These are phyloP conservation scores for Tympanopsis confertula DNA, from an alignment of 2,329 filamentous ascomycete species.

Conservation along the genomic window DNA sequence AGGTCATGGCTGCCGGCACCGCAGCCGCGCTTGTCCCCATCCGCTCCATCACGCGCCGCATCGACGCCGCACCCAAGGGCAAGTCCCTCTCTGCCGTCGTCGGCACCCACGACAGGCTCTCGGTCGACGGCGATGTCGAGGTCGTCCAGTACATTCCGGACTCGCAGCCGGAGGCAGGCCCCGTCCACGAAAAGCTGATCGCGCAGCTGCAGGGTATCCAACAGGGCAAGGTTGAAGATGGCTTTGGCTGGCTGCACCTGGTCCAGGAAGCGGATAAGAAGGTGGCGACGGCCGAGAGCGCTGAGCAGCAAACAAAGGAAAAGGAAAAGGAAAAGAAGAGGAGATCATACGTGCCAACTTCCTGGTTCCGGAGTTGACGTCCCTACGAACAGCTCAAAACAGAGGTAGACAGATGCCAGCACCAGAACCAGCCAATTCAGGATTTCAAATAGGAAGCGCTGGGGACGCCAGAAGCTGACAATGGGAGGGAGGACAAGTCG, in stretches of 20 bases:
- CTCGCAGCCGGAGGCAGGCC: conserved; percentile 57
- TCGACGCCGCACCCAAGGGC: conserved; percentile 20
- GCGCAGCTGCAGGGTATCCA: conserved; percentile 75
- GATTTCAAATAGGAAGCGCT: no score
- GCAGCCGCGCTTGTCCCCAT: conserved; percentile 87
- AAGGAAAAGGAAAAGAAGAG: neutral
- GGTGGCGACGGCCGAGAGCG: neutral
- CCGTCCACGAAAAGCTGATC: conserved; percentile 61
- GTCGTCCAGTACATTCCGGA: conserved; percentile 42
- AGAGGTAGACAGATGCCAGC: no score
- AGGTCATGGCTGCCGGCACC: conserved; percentile 86
- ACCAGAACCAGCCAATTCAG: no score
- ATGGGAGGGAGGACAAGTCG: no score
- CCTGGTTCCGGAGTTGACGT: no score
- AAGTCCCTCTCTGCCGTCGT: conserved; percentile 23
- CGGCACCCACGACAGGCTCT: conserved; percentile 23
- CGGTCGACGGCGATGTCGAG: conserved; percentile 27
- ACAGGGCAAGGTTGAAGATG: conserved; percentile 65
- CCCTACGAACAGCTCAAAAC: no score
- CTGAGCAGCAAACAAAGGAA: neutral
- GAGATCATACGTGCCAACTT: no score
- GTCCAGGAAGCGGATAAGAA: conserved; percentile 32
- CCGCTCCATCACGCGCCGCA: conserved; percentile 69
- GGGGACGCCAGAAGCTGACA: no score
- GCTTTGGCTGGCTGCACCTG: conserved; percentile 57